phyloP scores from a whole-genome alignment of 192 early-diverging fungal genomes.

The Dispira simplex region DNA sequence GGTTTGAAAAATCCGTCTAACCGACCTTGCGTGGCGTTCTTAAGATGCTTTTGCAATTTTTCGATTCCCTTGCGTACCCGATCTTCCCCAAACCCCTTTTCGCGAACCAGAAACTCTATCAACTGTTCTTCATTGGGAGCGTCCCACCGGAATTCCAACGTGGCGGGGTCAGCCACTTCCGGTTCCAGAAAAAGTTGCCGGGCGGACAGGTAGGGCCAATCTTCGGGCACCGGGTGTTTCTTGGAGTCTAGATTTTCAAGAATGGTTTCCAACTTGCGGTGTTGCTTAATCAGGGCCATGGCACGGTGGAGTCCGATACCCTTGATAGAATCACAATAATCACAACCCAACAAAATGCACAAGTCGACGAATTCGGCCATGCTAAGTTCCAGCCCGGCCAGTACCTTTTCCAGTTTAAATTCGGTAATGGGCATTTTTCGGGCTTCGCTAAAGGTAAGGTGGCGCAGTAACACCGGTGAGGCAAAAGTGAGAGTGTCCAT shows the following conservation, averaged over 20 bases:
- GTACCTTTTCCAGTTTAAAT: conserved; percentile 63
- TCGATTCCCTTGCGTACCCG: conserved; percentile 65
- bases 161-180: conserved; percentile 48
- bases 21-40: conserved; percentile 74
- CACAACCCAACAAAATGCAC: conserved; percentile 94
- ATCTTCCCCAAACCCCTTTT: conserved; percentile 95
- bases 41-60: conserved; percentile 62
- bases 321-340: conserved; percentile 91
- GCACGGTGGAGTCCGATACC: conserved; percentile 85
- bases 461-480: conserved; percentile 74
- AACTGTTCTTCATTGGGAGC: conserved; percentile 65
- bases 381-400: conserved; percentile 60
- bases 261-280: conserved; percentile 66
- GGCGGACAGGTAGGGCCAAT: conserved; percentile 86
- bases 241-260: conserved; percentile 57
- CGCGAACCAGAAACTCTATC: conserved; percentile 76
- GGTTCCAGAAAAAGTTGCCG: conserved; percentile 74
- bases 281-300: conserved; percentile 67
- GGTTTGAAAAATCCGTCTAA: conserved; percentile 84
- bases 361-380: conserved; percentile 89
- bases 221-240: conserved; percentile 63
- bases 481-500: conserved; percentile 98
- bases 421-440: conserved; percentile 86
- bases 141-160: conserved; percentile 46
- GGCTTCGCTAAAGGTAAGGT: conserved; percentile 82